Evolutionary conservation across 2,329 filamentous ascomycete genomes (phyloP), one percentile per base, ranked within the genome.

Genomic region (Periconia macrospinosa): DNA sequence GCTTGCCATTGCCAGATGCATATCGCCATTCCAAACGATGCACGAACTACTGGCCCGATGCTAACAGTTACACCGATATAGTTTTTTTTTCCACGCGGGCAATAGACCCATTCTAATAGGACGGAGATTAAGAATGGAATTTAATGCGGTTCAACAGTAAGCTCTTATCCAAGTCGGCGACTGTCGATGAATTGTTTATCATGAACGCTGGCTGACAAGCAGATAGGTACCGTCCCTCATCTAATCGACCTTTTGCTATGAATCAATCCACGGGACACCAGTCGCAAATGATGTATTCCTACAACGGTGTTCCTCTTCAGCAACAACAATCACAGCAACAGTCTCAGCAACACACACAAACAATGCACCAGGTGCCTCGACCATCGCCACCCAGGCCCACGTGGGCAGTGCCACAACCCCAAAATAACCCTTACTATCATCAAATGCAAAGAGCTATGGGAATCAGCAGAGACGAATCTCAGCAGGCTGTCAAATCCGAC

Each of bases 61-160:
- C 65, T 73, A 60, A 73, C 67, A 56, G 35, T 41, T 45, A 59
- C 54, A 54, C 50, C 45, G 49, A 57, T 60, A 18, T 54, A 63
- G 58, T 56, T n/a, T 14, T 37, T 33, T 13, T 37, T 47, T 50
- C 52, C 60, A 63, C 56, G 60, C 53, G 54, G 59, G 57, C 61
- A 52, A 49, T 58, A 37, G 6, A 61, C 55, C 55, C 53, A 61
- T 30, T 56, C 62, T 60, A 56, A 58, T 61, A 65, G 57, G 64
- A 49, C 53, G 60, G 58, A 64, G 55, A 51, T 58, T 66, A 65
- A 72, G 70, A 60, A 76, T 76, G 74, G 73, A 75, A 69, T 75
- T 73, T 68, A 74, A 75, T 74, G 69, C 72, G 59, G 54, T 69
- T 59, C 69, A 71, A 46, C 73, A 75, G 73, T 75, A 69, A 67